Percentiles rank a stretch among this genome's conserved stretches.
Conservation (phyloP, 495 filamentous ascomycete species). For the Daldinia childiae region DNA sequence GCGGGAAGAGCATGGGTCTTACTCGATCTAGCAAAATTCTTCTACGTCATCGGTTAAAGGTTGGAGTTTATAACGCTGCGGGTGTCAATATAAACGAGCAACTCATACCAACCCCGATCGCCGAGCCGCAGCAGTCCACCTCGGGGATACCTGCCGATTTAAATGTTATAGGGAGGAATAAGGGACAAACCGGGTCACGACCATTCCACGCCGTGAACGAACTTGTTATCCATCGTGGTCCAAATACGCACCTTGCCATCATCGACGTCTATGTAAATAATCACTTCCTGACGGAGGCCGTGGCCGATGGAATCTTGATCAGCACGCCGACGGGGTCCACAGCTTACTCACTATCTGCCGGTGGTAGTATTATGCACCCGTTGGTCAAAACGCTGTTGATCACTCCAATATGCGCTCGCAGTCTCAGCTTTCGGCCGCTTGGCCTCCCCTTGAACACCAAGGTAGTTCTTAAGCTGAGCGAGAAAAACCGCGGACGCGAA, state of each 20-base stretch:
- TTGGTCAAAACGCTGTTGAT: slow-evolving; percentile 86
- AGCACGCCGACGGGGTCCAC: slow-evolving; percentile 94
- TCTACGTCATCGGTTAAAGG: slow-evolving; percentile 84
- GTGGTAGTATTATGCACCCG: slow-evolving; percentile 95
- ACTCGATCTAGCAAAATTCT: slow-evolving; percentile 79
- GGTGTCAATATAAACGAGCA: slow-evolving; percentile 63
- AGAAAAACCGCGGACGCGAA: slow-evolving; percentile 82
- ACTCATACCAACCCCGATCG: slow-evolving; percentile 56
- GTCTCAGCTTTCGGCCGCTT: slow-evolving; percentile 88
- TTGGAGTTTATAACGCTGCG: slow-evolving; percentile 75
- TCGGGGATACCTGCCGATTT: slow-evolving; percentile 30
- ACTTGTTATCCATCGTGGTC: slow-evolving; percentile 89
- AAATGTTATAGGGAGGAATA: neutral
- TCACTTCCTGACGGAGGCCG: slow-evolving; percentile 87
- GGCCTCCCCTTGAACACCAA: slow-evolving; percentile 87
- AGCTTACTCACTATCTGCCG: slow-evolving; percentile 89
- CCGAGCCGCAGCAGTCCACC: slow-evolving; percentile 53
- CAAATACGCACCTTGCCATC: slow-evolving; percentile 87
- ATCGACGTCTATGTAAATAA: slow-evolving; percentile 87
- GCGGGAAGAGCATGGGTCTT: slow-evolving; percentile 83
- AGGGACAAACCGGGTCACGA: slow-evolving; percentile 41
- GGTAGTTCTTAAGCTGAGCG: slow-evolving; percentile 82
- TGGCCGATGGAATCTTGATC: slow-evolving; percentile 94
- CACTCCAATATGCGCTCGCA: slow-evolving; percentile 93
- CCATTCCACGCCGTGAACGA: slow-evolving; percentile 94